Base-by-base conservation (phyloP, 768 basidiomycete species). In the Phlebiopsis gigantea region DNA sequence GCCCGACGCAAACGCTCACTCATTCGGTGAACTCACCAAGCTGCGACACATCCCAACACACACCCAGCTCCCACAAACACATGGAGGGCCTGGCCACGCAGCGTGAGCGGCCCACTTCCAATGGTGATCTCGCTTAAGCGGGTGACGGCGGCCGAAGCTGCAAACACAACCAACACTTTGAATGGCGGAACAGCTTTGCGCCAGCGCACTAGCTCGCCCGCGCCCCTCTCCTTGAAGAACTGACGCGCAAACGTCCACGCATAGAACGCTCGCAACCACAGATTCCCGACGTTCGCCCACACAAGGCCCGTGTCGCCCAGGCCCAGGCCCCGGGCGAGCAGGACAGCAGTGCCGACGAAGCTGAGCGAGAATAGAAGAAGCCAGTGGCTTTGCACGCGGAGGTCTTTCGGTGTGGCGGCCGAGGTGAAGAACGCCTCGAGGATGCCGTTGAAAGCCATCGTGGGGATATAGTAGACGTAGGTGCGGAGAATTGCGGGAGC, bases 391-490 rank as follows among this genome's bases (percentile, higher is more conserved):
- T 96, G 93, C 6, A 66, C 68, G 46, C 75, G 81, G 9, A 99
- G 71, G 68, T 94, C 87, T 1, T 69, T 63, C 0, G 87, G 77
- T 1, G 77, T 76, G 1, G 93, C 90, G 1, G 86, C 84, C 54
- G 90, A 87, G 2, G 89, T 83, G 62, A 96, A 77, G 69, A 97
- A 95, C 0, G 95, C 92, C 67, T 99, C 97, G 17, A 96, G 73
- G 0, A 90, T 81, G 1, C 97, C 97, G 66, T 99, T 99, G 61
- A 93, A 72, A 5, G 89, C 89, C 65, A 99, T 79, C 21, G 89
- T 79, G 0, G 97, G 97, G 61, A 98, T 87, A 63, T 95, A 96
- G 75, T 82, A 87, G 22, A 92, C 71, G 82, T 94, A 99, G 0
- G 87, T 83, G 12, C 72, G 70, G 5, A 99, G 81, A 34, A 96